Percentiles rank a stretch among this genome's conserved stretches.
These are phyloP conservation scores for Petasospora rhodanensis DNA, from an alignment of 1,139 yeast species.

Conservation along the genomic window DNA sequence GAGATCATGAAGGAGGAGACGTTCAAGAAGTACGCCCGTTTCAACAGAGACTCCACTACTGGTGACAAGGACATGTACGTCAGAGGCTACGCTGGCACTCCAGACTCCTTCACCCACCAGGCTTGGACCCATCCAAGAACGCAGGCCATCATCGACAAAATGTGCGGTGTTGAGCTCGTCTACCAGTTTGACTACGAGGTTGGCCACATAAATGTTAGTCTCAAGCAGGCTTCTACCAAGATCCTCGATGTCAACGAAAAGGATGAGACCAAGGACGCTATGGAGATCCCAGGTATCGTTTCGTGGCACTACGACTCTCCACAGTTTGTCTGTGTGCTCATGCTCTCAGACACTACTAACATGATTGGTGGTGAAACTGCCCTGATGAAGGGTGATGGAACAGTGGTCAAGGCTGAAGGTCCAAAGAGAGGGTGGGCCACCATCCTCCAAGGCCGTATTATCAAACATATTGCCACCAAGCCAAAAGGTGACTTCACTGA, in stretches of 20 bases:
- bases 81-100: constrained; percentile 43
- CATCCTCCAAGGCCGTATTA: constrained; percentile 50
- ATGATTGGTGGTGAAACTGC: constrained; percentile 62
- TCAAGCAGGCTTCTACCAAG: constrained; percentile 24
- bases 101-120: constrained; percentile 43
- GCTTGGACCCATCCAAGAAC: constrained; percentile 59
- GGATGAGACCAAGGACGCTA: constrained; percentile 24
- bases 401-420: constrained; percentile 43
- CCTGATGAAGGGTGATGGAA: constrained; percentile 43
- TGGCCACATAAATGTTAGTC: constrained; percentile 45
- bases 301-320: constrained; percentile 59
- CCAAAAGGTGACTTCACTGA: constrained; percentile 46
- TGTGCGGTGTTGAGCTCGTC: constrained; percentile 55
- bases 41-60: constrained; percentile 34
- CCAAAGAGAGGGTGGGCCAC: constrained; percentile 53
- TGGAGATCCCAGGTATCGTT: constrained; percentile 46
- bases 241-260: constrained; percentile 7
- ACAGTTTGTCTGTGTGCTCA: constrained; percentile 60
- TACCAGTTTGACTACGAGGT: constrained; percentile 51
- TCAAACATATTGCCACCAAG: constrained; percentile 52
- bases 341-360: constrained; percentile 50
- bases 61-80: constrained; percentile 34
- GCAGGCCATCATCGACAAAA: constrained; percentile 41
- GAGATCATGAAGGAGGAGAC: constrained; percentile 43
- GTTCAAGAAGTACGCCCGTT: constrained; percentile 41